Percentiles rank a stretch among this genome's conserved stretches.
Conservation (phyloP, 2,329 filamentous ascomycete genomes). For the Pseudocercospora pini-densiflorae region DNA sequence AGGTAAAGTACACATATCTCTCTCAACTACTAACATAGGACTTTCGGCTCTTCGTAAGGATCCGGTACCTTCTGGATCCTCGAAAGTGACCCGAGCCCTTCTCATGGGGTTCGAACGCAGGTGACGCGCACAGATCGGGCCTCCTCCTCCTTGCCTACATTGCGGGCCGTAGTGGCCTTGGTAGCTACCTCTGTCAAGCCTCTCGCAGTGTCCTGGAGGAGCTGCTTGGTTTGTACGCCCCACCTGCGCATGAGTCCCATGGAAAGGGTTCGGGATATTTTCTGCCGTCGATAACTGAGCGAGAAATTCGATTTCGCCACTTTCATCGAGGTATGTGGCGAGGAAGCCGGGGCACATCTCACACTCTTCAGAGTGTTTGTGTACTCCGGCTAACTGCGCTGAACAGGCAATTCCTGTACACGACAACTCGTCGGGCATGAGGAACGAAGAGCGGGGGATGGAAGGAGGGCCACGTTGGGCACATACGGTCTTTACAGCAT, state of each 20-base stretch:
- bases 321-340: no score
- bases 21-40: neutral
- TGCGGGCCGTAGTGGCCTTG: constrained; percentile 1
- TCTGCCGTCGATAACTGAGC: neutral
- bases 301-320: no score
- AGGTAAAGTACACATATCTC: neutral
- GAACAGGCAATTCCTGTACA: neutral
- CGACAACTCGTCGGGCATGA: neutral
- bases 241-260: neutral
- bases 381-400: neutral
- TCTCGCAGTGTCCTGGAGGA: neutral
- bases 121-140: neutral
- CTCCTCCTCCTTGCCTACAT: neutral
- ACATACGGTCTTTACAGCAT: neutral
- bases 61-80: neutral
- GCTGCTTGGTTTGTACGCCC: neutral
- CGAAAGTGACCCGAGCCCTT: neutral
- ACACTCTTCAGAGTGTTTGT: neutral
- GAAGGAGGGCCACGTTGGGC: neutral
- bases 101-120: neutral
- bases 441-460: neutral
- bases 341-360: neutral
- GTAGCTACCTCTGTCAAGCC: constrained; percentile 1
- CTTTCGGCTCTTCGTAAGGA: neutral
- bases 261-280: neutral